These are phyloP conservation scores for Nemania sp. DNA, from an alignment of 2,329 filamentous ascomycete species.

Conservation along the genomic window DNA sequence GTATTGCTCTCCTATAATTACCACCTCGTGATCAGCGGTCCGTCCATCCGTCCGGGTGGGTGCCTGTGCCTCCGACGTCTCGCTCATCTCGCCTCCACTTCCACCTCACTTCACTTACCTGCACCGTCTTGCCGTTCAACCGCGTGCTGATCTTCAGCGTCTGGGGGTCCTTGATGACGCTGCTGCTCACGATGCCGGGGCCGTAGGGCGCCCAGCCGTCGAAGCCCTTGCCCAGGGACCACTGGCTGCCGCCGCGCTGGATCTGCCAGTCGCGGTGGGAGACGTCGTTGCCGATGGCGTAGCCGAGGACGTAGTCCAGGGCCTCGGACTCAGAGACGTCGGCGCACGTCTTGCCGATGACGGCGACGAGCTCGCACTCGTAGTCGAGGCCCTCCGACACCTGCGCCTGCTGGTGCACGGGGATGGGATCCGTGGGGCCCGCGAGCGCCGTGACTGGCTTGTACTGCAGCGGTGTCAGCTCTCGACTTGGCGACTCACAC, in stretches of 20 bases:
- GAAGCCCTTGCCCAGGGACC: constrained; percentile 74
- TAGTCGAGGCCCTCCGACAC: constrained; percentile 72
- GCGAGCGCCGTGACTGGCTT: constrained; percentile 70
- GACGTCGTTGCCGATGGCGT: constrained; percentile 78
- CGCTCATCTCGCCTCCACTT: too few species aligned
- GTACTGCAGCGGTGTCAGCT: constrained; percentile 47
- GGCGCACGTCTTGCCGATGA: constrained; percentile 70
- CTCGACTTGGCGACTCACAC: not conserved
- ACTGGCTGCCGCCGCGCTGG: constrained; percentile 69
- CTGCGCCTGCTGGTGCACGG: constrained; percentile 68
- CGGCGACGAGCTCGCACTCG: constrained; percentile 76
- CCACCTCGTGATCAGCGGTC: constrained; percentile 9
- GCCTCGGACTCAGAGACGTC: constrained; percentile 69
- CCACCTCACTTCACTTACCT: constrained; percentile 43
- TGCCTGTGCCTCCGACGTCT: too few species aligned
- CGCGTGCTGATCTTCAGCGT: constrained; percentile 60
- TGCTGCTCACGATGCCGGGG: constrained; percentile 67
- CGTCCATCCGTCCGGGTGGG: too few species aligned
- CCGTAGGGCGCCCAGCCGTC: constrained; percentile 77
- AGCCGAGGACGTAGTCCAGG: constrained; percentile 74
- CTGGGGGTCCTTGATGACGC: constrained; percentile 62
- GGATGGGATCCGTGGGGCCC: constrained; percentile 68
- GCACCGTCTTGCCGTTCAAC: constrained; percentile 62
- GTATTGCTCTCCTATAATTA: constrained; percentile 56
- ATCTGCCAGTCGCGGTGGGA: constrained; percentile 79